Percentiles rank a stretch among this genome's conserved stretches.
Conservation (phyloP, 768 basidiomycete species). For the Strobilomyces dryophilus region DNA sequence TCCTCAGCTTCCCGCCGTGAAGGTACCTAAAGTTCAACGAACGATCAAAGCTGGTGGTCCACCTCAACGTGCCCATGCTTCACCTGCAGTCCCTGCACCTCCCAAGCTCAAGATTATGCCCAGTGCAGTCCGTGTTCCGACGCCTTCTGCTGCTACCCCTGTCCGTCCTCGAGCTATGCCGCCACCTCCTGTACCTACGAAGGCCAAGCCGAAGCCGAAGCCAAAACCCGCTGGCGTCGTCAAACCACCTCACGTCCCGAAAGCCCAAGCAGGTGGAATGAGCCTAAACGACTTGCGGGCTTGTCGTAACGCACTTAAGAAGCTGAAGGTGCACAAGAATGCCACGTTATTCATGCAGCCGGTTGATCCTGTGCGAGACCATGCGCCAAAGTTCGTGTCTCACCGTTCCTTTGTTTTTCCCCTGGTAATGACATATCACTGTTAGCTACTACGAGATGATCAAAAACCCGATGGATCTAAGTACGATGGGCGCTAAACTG, state of each 20-base stretch:
- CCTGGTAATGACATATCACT: neutral
- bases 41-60: conserved; percentile 34
- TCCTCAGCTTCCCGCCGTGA: conserved; percentile 54
- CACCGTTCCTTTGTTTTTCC: neutral
- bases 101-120: conserved; percentile 54
- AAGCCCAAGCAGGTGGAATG: conserved; percentile 78
- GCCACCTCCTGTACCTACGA: conserved; percentile 29
- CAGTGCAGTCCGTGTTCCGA: conserved; percentile 10
- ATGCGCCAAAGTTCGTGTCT: conserved; percentile 68
- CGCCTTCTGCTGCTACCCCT: conserved; percentile 17
- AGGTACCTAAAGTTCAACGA: conserved; percentile 41
- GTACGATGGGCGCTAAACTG: conserved; percentile 82
- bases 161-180: conserved; percentile 19
- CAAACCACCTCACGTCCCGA: conserved; percentile 50
- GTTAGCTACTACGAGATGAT: conserved; percentile 85
- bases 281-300: conserved; percentile 68
- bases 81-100: conserved; percentile 29
- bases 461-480: conserved; percentile 92
- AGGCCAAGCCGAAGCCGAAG: conserved; percentile 27
- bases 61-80: conserved; percentile 27
- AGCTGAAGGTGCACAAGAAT: conserved; percentile 70
- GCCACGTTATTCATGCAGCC: conserved; percentile 76
- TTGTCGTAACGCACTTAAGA: conserved; percentile 74
- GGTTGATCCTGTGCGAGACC: conserved; percentile 94
- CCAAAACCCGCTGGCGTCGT: conserved; percentile 18